These are phyloP conservation scores for Rutstroemia sydowiana DNA, from an alignment of 2,329 filamentous ascomycete genomes.

Conservation along the genomic window DNA sequence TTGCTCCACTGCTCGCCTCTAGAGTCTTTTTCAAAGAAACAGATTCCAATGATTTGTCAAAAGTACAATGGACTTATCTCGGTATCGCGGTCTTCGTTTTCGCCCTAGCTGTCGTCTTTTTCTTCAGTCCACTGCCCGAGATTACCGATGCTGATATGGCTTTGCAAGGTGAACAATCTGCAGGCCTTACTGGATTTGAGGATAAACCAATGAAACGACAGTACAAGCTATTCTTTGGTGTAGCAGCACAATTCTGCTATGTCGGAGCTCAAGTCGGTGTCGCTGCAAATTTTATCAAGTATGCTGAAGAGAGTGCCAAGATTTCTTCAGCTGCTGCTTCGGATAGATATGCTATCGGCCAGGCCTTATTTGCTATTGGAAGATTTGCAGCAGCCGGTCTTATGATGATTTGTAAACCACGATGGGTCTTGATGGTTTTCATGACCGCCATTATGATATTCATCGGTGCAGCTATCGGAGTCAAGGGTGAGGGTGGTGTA, in stretches of 20 bases:
- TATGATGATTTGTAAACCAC: slow-evolving; percentile 56
- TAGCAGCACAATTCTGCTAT: slow-evolving; percentile 72
- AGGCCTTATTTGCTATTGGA: slow-evolving; percentile 65
- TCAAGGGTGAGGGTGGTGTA: slow-evolving; percentile 41
- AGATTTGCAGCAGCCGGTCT: slow-evolving; percentile 61
- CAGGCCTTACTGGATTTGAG: slow-evolving; percentile 10
- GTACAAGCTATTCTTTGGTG: slow-evolving; percentile 59
- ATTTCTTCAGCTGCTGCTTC: slow-evolving; percentile 43
- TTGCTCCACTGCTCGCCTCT: slow-evolving; percentile 65
- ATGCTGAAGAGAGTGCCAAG: slow-evolving; percentile 24
- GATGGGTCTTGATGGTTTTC: slow-evolving; percentile 57
- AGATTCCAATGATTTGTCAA: slow-evolving; percentile 32
- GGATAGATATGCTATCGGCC: slow-evolving; percentile 64
- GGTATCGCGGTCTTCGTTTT: slow-evolving; percentile 70
- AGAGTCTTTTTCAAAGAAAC: slow-evolving; percentile 60
- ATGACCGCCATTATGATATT: slow-evolving; percentile 52
- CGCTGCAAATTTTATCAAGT: slow-evolving; percentile 7
- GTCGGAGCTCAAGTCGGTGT: slow-evolving; percentile 42
- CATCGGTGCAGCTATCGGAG: slow-evolving; percentile 34
- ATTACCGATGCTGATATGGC: slow-evolving; percentile 42
- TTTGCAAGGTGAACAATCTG: slow-evolving; percentile 33
- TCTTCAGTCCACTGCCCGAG: slow-evolving; percentile 57
- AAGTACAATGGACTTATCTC: slow-evolving; percentile 78
- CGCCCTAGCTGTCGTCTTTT: slow-evolving; percentile 59
- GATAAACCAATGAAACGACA: slow-evolving; percentile 29